These are phyloP conservation scores for Boletus huronensis DNA, from an alignment of 768 basidiomycete species.

Conservation along the genomic window DNA sequence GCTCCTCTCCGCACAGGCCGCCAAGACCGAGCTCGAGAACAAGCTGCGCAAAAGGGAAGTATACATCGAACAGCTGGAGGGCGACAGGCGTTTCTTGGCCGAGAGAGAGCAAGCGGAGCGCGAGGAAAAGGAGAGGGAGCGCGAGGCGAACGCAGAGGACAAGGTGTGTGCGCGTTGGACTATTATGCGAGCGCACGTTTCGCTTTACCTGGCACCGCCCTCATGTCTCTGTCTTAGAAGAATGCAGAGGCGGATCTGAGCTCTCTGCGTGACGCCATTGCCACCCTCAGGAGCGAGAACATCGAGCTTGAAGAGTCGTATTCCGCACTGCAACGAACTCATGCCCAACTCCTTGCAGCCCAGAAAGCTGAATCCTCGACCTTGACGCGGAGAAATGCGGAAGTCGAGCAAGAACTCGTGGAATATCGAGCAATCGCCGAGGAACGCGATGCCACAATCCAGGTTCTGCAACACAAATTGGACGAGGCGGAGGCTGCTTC, in stretches of 20 bases:
- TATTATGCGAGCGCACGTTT: not conserved
- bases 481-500: constrained; percentile 42
- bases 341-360: constrained; percentile 46
- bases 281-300: constrained; percentile 51
- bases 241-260: constrained; percentile 51
- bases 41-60: constrained; percentile 65
- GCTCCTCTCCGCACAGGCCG: constrained; percentile 56
- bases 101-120: constrained; percentile 67
- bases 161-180: constrained; percentile 45
- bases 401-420: constrained; percentile 48
- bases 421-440: constrained; percentile 41
- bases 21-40: constrained; percentile 62
- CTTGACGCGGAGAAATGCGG: constrained; percentile 41
- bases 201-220: not conserved
- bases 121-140: constrained; percentile 61
- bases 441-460: constrained; percentile 38
- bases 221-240: constrained; percentile 32
- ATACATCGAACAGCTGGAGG: constrained; percentile 61
- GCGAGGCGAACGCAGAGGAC: constrained; percentile 47
- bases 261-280: constrained; percentile 45
- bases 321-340: constrained; percentile 43
- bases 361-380: constrained; percentile 52
- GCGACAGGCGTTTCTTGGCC: constrained; percentile 64
- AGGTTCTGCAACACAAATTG: constrained; percentile 45
- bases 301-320: constrained; percentile 61